A percentile compares a stretch with the other conserved stretches of the same genome.
Evolutionary conservation across 768 basidiomycete species (phyloP).

Genomic region (Tricholoma terreum): DNA sequence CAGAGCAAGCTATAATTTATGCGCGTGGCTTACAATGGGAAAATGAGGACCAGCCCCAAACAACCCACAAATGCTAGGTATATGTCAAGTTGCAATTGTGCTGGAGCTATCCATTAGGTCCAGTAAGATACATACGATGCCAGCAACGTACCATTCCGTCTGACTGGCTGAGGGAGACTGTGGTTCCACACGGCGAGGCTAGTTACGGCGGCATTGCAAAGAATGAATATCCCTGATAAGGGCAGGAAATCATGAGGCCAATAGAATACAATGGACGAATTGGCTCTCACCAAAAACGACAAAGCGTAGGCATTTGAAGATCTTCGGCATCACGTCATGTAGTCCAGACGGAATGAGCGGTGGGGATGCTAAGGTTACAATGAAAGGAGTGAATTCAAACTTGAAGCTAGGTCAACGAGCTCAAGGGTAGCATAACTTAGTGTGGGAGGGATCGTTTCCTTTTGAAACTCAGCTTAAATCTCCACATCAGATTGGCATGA

Average conservation of each 20-base stretch:
- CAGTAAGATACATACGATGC: background rate
- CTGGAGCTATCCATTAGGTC: constrained; percentile 24
- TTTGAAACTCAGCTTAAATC: background rate
- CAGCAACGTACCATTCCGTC: constrained; percentile 37
- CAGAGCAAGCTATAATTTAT: background rate
- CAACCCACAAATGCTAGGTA: constrained; percentile 62
- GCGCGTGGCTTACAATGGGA: constrained; percentile 49
- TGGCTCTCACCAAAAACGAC: constrained; percentile 53
- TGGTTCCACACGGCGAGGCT: constrained; percentile 71
- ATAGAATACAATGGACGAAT: background rate
- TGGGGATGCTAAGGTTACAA: constrained; percentile 31
- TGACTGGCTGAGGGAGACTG: constrained; percentile 39
- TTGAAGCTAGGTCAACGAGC: constrained; percentile 2
- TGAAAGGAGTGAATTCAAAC: background rate
- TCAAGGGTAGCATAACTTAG: background rate
- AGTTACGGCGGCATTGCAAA: constrained; percentile 63
- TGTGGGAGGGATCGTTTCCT: background rate
- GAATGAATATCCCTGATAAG: constrained; percentile 50
- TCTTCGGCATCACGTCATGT: constrained; percentile 36
- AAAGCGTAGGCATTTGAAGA: constrained; percentile 53
- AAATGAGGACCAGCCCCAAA: constrained; percentile 52
- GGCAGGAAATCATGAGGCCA: constrained; percentile 5
- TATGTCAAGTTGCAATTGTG: constrained; percentile 41
- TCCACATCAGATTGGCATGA: too few species aligned
- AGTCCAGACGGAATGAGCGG: constrained; percentile 12